phyloP scores from a whole-genome alignment of 2,329 filamentous ascomycete species.

The Aspergillus vadensis region DNA sequence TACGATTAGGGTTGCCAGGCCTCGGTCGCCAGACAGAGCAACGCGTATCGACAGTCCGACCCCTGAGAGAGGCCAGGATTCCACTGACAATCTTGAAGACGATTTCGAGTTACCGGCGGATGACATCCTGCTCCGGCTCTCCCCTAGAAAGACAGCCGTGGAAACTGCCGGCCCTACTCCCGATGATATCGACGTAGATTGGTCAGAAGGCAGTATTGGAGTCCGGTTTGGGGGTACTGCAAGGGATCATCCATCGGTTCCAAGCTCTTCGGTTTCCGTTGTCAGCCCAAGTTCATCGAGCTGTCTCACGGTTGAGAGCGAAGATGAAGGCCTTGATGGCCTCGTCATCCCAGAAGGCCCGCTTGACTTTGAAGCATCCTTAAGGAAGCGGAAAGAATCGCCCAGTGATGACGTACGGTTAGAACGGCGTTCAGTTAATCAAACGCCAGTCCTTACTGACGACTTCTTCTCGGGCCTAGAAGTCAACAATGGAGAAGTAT shows the following conservation, averaged over 20 bases:
- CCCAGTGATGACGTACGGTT: constrained; percentile 40
- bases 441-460: constrained; percentile 52
- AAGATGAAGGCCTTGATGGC: constrained; percentile 90
- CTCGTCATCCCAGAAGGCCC: constrained; percentile 81
- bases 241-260: constrained; percentile 74
- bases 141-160: constrained; percentile 60
- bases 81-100: constrained; percentile 69
- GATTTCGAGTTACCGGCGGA: constrained; percentile 72
- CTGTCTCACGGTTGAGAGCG: constrained; percentile 86
- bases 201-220: constrained; percentile 90
- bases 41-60: constrained; percentile 56
- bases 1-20: constrained; percentile 70
- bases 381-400: constrained; percentile 68
- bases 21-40: constrained; percentile 54
- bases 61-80: constrained; percentile 43
- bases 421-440: constrained; percentile 22
- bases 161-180: constrained; percentile 62
- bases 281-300: constrained; percentile 92
- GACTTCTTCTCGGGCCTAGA: constrained; percentile 88
- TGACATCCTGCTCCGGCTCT: constrained; percentile 64
- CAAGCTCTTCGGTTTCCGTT: constrained; percentile 84
- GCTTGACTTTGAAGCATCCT: constrained; percentile 76
- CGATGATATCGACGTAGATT: constrained; percentile 80
- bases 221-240: constrained; percentile 86
- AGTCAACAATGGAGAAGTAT: constrained; percentile 78